Percentiles rank a stretch among this genome's conserved stretches.
These are phyloP conservation scores for Ophiocordyceps sinensis DNA, from an alignment of 2,329 filamentous ascomycete genomes.

Conservation along the genomic window DNA sequence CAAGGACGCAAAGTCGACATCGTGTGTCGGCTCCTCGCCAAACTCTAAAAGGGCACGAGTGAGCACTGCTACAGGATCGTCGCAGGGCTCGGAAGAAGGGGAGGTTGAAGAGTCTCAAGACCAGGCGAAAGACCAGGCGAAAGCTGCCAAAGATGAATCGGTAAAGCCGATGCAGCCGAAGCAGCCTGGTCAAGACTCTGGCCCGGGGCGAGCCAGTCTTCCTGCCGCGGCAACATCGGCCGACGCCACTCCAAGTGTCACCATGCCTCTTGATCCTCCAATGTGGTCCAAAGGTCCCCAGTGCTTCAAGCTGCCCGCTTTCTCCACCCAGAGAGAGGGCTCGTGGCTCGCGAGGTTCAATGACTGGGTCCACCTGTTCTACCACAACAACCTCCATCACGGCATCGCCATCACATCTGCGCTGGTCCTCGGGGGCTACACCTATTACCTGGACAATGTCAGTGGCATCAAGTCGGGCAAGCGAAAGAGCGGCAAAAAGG, in stretches of 20 bases:
- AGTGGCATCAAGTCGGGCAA: slow-evolving; percentile 16
- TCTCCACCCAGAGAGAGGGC: slow-evolving; percentile 12
- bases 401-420: slow-evolving; percentile 9
- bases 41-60: slow-evolving; percentile 8
- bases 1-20: background rate
- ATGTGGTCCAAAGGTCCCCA: slow-evolving; percentile 8
- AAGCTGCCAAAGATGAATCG: background rate
- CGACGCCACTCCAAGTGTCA: slow-evolving; percentile 2
- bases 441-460: slow-evolving; percentile 15
- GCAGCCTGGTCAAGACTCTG: background rate
- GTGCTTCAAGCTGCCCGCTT: slow-evolving; percentile 13
- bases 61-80: slow-evolving; percentile 1
- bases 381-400: slow-evolving; percentile 10
- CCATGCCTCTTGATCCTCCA: slow-evolving; percentile 8
- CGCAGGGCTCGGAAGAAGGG: slow-evolving; percentile 16
- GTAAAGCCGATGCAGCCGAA: background rate
- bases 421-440: slow-evolving; percentile 12
- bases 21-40: slow-evolving; percentile 1
- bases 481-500: slow-evolving; percentile 17
- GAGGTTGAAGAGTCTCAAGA: slow-evolving; percentile 10
- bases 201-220: background rate
- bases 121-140: background rate
- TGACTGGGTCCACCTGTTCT: slow-evolving; percentile 19
- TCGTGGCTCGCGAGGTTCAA: slow-evolving; percentile 20
- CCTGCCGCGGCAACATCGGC: background rate